Percentiles rank a stretch among this genome's conserved stretches.
phyloP scores from a whole-genome alignment of 768 basidiomycete genomes.

The Hypholoma fasciculare region DNA sequence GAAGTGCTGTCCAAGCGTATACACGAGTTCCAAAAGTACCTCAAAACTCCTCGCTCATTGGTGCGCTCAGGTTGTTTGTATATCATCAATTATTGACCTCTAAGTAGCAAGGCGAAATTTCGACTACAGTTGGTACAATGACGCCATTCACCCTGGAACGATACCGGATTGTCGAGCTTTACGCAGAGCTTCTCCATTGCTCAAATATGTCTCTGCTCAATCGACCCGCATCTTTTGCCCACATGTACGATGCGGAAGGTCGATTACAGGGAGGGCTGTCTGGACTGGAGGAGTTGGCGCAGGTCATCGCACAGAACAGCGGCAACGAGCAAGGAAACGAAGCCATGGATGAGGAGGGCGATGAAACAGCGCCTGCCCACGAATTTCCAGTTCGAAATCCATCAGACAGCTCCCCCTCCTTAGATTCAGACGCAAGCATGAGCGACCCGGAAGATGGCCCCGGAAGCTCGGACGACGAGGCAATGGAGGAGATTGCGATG shows the following conservation, averaged over 20 bases:
- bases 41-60: slow-evolving; percentile 73
- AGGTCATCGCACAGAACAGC: slow-evolving; percentile 69
- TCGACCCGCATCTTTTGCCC: slow-evolving; percentile 64
- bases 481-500: slow-evolving; percentile 82
- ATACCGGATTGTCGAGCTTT: slow-evolving; percentile 94
- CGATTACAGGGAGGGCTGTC: slow-evolving; percentile 85
- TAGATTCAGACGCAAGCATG: slow-evolving; percentile 81
- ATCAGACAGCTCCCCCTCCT: slow-evolving; percentile 48
- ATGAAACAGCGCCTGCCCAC: slow-evolving; percentile 61
- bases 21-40: slow-evolving; percentile 65
- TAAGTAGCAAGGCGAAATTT: slow-evolving; percentile 62
- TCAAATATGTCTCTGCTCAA: slow-evolving; percentile 98
- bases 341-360: slow-evolving; percentile 56
- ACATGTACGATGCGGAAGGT: slow-evolving; percentile 81
- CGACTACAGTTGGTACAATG: slow-evolving; percentile 73
- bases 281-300: slow-evolving; percentile 83
- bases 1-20: slow-evolving; percentile 71
- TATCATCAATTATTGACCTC: slow-evolving; percentile 1
- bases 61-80: slow-evolving; percentile 36
- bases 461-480: slow-evolving; percentile 76
- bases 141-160: slow-evolving; percentile 91
- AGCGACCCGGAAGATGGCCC: slow-evolving; percentile 64
- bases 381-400: slow-evolving; percentile 67
- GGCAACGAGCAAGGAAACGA: slow-evolving; percentile 53
- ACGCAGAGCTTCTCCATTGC: slow-evolving; percentile 95